These are phyloP conservation scores for Nannizziopsis arthrosporioides DNA, from an alignment of 2,329 filamentous ascomycete genomes.

Conservation along the genomic window DNA sequence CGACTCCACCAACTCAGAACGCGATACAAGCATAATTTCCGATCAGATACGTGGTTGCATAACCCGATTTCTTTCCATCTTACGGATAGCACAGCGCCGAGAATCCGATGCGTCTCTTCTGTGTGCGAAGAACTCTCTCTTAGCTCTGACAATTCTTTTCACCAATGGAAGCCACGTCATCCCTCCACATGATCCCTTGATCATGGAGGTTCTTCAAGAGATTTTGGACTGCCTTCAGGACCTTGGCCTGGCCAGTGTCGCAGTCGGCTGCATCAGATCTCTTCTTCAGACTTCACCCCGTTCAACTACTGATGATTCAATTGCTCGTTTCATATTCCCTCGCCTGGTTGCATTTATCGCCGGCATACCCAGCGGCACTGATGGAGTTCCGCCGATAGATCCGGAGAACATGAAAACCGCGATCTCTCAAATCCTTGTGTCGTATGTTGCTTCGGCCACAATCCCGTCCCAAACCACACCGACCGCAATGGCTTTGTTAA, in stretches of 20 bases:
- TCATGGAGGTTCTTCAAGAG: slow-evolving; percentile 65
- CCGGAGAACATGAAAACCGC: slow-evolving; percentile 62
- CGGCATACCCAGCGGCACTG: slow-evolving; percentile 38
- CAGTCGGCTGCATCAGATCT: slow-evolving; percentile 78
- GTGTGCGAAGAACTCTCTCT: slow-evolving; percentile 84
- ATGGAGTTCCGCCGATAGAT: slow-evolving; percentile 52
- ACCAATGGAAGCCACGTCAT: slow-evolving; percentile 67
- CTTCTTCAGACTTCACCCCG: slow-evolving; percentile 53
- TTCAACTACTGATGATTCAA: slow-evolving; percentile 56
- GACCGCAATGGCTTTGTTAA: slow-evolving; percentile 58
- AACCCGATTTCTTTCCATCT: slow-evolving; percentile 66
- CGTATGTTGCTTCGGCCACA: slow-evolving; percentile 47
- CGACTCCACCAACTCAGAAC: slow-evolving; percentile 24
- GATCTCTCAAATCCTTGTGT: slow-evolving; percentile 61
- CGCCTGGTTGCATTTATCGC: slow-evolving; percentile 65
- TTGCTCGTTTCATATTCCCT: slow-evolving; percentile 63
- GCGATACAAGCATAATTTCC: slow-evolving; percentile 41
- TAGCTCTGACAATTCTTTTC: slow-evolving; percentile 80
- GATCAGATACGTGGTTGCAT: slow-evolving; percentile 72
- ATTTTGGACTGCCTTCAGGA: slow-evolving; percentile 66
- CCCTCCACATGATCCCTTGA: slow-evolving; percentile 60
- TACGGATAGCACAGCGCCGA: slow-evolving; percentile 38
- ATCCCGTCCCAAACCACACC: slow-evolving; percentile 23
- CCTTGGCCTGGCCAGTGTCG: slow-evolving; percentile 59
- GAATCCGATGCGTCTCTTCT: slow-evolving; percentile 61